Conservation (phyloP, 2,329 filamentous ascomycete species). For the Monosporascus ibericus region DNA sequence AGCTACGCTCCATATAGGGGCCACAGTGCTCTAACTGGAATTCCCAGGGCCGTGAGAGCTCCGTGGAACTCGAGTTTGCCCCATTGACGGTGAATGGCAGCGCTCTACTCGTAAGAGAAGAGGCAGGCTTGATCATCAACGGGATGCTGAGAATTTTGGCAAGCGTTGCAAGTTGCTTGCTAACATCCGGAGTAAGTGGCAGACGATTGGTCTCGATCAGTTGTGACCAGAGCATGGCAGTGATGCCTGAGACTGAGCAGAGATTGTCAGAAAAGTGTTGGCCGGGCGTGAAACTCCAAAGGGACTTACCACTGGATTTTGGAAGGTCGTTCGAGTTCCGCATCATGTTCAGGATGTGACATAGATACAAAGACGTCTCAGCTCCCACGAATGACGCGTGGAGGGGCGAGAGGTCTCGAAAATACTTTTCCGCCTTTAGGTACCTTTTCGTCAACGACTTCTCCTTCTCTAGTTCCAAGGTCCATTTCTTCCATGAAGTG, state of each 20-base stretch:
- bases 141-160: constrained; percentile 6
- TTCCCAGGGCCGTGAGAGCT: constrained; percentile 26
- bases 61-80: not conserved
- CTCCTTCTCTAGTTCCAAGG: constrained; percentile 41
- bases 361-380: constrained; percentile 31
- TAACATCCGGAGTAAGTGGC: constrained; percentile 9
- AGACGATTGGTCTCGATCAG: constrained; percentile 6
- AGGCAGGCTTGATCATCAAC: not conserved
- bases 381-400: constrained; percentile 21
- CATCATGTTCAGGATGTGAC: constrained; percentile 23
- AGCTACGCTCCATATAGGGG: constrained; percentile 69
- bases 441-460: constrained; percentile 37
- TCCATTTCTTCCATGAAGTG: constrained; percentile 38
- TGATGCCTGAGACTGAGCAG: constrained; percentile 5
- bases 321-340: not conserved
- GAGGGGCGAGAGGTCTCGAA: constrained; percentile 33
- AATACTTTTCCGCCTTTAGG: constrained; percentile 40
- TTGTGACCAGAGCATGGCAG: constrained; percentile 14
- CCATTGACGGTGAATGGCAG: not conserved
- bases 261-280: not conserved
- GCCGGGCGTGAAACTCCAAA: not conserved
- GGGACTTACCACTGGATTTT: constrained; percentile 9
- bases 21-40: constrained; percentile 66
- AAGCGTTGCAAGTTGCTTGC: constrained; percentile 4
- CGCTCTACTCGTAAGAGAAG: not conserved